These are phyloP conservation scores for Pyrenula massariospora DNA, from an alignment of 495 filamentous ascomycete genomes.

Conservation along the genomic window DNA sequence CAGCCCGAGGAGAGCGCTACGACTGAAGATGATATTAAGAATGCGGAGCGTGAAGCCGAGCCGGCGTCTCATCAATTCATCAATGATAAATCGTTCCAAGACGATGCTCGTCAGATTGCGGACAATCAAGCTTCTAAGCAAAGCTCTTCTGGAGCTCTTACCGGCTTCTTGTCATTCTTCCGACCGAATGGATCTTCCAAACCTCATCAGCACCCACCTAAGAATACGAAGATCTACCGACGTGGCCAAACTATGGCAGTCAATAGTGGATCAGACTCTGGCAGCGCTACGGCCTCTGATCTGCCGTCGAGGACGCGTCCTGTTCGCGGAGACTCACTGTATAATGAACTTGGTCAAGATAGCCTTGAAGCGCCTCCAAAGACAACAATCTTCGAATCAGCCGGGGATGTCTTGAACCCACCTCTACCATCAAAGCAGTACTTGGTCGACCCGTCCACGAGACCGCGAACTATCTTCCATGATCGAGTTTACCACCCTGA, in stretches of 20 bases:
- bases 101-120: slow-evolving; percentile 10
- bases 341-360: slow-evolving; percentile 17
- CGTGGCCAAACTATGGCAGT: slow-evolving; percentile 55
- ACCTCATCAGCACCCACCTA: slow-evolving; percentile 15
- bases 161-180: slow-evolving; percentile 54
- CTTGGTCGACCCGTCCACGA: slow-evolving; percentile 66
- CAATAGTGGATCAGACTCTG: slow-evolving; percentile 25
- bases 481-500: slow-evolving; percentile 88
- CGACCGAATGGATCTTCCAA: slow-evolving; percentile 26
- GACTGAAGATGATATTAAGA: slow-evolving; percentile 35
- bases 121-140: slow-evolving; percentile 12
- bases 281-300: slow-evolving; percentile 14
- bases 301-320: slow-evolving; percentile 1
- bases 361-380: slow-evolving; percentile 61
- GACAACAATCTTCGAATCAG: slow-evolving; percentile 90
- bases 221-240: slow-evolving; percentile 61
- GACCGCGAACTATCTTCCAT: slow-evolving; percentile 92
- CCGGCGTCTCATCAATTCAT: neutral
- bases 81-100: slow-evolving; percentile 1
- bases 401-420: slow-evolving; percentile 82
- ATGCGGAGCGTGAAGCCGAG: slow-evolving; percentile 5
- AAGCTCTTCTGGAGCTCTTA: slow-evolving; percentile 35
- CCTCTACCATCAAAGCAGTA: slow-evolving; percentile 72
- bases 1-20: slow-evolving; percentile 44
- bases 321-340: slow-evolving; percentile 29